phyloP scores from a whole-genome alignment of 305 asterid genomes.

The Fraxinus ornus region DNA sequence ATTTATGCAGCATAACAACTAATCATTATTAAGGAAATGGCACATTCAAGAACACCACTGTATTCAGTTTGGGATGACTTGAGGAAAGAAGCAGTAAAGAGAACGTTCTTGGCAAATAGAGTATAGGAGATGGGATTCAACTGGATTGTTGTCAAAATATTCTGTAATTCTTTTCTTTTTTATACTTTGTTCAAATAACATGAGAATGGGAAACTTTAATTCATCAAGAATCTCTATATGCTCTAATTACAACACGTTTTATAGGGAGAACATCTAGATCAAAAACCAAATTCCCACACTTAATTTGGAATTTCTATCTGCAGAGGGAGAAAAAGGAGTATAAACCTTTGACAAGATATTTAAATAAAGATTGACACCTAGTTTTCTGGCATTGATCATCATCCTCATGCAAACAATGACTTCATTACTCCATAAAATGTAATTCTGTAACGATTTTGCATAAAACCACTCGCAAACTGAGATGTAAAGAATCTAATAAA shows the following conservation, averaged over 20 bases:
- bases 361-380: neutral
- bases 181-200: neutral
- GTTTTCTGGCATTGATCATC: constrained; percentile 3
- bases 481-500: neutral
- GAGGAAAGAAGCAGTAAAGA: neutral
- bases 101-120: neutral
- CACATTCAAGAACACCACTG: neutral
- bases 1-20: neutral
- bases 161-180: neutral
- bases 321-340: neutral
- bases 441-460: constrained; percentile 1
- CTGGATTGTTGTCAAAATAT: neutral
- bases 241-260: neutral
- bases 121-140: neutral
- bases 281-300: neutral
- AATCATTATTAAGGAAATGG: neutral
- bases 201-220: neutral
- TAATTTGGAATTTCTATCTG: neutral
- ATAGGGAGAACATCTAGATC: neutral
- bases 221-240: neutral
- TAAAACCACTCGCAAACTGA: neutral
- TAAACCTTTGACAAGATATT: neutral
- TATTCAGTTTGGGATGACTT: neutral
- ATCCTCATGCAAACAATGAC: neutral
- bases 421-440: neutral